A percentile compares a stretch with the other conserved stretches of the same genome.
These are phyloP conservation scores for Boletus eberwhitei DNA, from an alignment of 768 basidiomycete genomes.

Conservation along the genomic window DNA sequence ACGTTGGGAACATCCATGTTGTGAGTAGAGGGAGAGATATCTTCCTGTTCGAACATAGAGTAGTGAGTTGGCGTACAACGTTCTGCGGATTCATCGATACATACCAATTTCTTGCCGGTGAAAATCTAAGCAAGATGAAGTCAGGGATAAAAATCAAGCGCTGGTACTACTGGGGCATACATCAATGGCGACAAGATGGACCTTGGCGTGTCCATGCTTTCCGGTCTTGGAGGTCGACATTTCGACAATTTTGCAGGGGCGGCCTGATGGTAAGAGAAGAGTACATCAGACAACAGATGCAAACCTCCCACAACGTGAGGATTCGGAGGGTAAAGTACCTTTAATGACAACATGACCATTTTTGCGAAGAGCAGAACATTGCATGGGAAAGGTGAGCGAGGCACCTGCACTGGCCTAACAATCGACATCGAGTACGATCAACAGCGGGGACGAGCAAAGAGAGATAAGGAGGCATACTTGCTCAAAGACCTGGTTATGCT, in stretches of 20 bases:
- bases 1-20: conserved; percentile 99
- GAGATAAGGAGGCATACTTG: conserved; percentile 43
- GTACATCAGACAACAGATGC: conserved; percentile 1
- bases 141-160: conserved; percentile 3
- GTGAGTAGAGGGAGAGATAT: conserved; percentile 95
- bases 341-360: conserved; percentile 96
- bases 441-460: conserved; percentile 3
- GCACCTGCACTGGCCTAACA: conserved; percentile 67
- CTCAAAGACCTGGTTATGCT: conserved; percentile 89
- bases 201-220: conserved; percentile 99
- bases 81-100: conserved; percentile 18
- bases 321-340: conserved; percentile 37
- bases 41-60: conserved; percentile 55
- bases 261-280: conserved; percentile 39
- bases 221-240: conserved; percentile 99
- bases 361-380: conserved; percentile 96
- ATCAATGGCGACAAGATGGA: conserved; percentile 95
- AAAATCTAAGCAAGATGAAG: conserved; percentile 68
- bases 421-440: conserved; percentile 20
- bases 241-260: conserved; percentile 98
- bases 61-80: not conserved
- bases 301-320: not conserved
- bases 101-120: conserved; percentile 93
- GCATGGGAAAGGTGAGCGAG: conserved; percentile 79
- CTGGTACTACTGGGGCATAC: conserved; percentile 47